Evolutionary conservation across 2,329 filamentous ascomycete genomes (phyloP).

Genomic region (Aspergillus caelatus): DNA sequence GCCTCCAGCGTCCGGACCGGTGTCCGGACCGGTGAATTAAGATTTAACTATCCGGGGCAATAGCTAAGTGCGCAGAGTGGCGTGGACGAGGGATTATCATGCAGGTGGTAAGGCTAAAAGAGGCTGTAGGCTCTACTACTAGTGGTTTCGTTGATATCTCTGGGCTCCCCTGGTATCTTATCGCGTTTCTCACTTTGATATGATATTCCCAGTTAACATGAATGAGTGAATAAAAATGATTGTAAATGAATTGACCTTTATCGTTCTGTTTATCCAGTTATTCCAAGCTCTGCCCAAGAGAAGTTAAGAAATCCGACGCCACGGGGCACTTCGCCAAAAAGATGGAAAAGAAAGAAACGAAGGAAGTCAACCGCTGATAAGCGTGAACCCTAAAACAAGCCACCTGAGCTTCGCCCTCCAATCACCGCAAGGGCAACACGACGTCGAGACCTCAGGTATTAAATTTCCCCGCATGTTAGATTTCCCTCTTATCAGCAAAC

Average conservation of each 20-base stretch:
- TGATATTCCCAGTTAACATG: neutral
- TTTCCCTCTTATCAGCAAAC: neutral
- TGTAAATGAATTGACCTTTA: neutral
- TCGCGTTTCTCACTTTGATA: no score
- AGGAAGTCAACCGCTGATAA: slow-evolving; percentile 2
- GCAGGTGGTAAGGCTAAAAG: neutral
- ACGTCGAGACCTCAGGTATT: neutral
- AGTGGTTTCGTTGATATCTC: neutral
- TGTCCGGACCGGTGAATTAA: slow-evolving; percentile 15
- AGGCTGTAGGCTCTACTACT: neutral
- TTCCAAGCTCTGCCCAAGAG: no score
- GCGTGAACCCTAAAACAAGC: slow-evolving; percentile 1
- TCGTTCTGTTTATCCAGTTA: neutral
- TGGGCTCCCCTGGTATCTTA: neutral
- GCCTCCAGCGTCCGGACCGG: slow-evolving; percentile 11
- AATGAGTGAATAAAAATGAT: neutral
- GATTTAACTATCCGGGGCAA: neutral
- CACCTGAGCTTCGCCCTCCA: neutral
- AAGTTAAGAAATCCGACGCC: neutral
- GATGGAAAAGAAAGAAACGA: neutral
- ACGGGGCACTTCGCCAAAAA: neutral
- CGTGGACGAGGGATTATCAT: neutral
- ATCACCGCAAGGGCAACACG: neutral
- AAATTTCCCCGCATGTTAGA: neutral
- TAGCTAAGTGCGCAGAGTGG: neutral